phyloP scores from a whole-genome alignment of 345 rosid species.

The Excoecaria agallocha region DNA sequence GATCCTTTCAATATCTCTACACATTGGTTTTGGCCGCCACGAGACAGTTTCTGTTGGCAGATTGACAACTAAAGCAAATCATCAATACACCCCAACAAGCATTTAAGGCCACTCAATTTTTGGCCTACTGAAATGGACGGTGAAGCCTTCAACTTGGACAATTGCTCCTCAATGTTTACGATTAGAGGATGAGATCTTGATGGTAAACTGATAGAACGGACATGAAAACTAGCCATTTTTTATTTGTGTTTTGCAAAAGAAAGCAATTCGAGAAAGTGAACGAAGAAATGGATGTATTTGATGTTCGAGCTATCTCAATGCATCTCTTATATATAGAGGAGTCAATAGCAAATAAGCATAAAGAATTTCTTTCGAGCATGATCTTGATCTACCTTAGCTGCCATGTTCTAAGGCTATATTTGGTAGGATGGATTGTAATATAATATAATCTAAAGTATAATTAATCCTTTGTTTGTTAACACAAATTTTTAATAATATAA shows the following conservation, averaged over 20 bases:
- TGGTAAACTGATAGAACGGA: not conserved
- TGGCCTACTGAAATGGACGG: not conserved
- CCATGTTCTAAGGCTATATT: too few relatives aligned
- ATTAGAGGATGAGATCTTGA: not conserved
- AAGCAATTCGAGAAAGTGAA: too few relatives aligned
- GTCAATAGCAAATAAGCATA: not conserved
- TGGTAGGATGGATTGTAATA: too few relatives aligned
- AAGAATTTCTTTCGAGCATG: not conserved
- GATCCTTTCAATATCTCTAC: too few relatives aligned
- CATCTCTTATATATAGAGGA: not conserved
- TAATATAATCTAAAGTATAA: too few relatives aligned
- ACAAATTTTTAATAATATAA: too few relatives aligned
- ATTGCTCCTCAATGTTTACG: not conserved
- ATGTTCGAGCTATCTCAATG: not conserved
- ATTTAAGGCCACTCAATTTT: not conserved
- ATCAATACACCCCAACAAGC: not conserved
- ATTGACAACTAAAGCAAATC: not conserved
- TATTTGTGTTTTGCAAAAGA: not conserved
- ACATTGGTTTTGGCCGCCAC: too few relatives aligned
- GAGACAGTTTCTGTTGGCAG: not conserved
- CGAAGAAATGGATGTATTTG: not conserved
- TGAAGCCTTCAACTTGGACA: not conserved
- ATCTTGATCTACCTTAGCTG: not conserved
- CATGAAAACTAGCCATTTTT: constrained; percentile 4
- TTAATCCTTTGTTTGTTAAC: too few relatives aligned